These are phyloP conservation scores for Xylogone sp. DNA, from an alignment of 2,329 filamentous ascomycete species.

Conservation along the genomic window DNA sequence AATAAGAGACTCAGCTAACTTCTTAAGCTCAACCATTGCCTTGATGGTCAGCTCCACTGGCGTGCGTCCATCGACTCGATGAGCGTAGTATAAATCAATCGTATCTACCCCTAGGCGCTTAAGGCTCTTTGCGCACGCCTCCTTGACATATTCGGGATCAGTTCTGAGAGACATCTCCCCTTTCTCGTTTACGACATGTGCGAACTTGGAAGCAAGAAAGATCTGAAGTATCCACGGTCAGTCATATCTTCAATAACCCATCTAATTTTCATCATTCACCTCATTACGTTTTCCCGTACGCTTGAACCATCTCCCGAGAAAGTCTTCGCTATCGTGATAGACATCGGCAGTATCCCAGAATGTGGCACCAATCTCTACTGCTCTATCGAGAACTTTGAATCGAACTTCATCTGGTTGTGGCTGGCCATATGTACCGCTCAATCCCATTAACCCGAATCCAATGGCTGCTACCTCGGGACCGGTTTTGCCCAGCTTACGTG, in stretches of 20 bases:
- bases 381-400: slow-evolving; percentile 8
- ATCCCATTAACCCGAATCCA: too few species aligned
- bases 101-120: slow-evolving; percentile 33
- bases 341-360: slow-evolving; percentile 8
- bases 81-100: slow-evolving; percentile 37
- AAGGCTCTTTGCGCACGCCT: slow-evolving; percentile 35
- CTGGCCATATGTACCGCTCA: slow-evolving; percentile 24
- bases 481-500: too few species aligned
- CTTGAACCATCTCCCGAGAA: slow-evolving; percentile 45
- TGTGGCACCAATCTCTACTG: slow-evolving; percentile 3
- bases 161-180: slow-evolving; percentile 27
- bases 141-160: slow-evolving; percentile 35
- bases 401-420: slow-evolving; percentile 29
- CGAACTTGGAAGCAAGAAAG: slow-evolving; percentile 49
- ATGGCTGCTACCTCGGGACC: too few species aligned
- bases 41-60: slow-evolving; percentile 41
- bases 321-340: slow-evolving; percentile 37
- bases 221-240: too few species aligned
- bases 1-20: slow-evolving; percentile 9
- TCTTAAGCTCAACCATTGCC: slow-evolving; percentile 36
- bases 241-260: too few species aligned
- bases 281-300: slow-evolving; percentile 37
- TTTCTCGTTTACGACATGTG: slow-evolving; percentile 14
- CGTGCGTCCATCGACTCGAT: slow-evolving; percentile 34
- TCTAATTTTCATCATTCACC: slow-evolving; percentile 35